A percentile compares a stretch with the other conserved stretches of the same genome.
Conservation (phyloP, 805 yeast genomes). For the Starmerella geochares region DNA sequence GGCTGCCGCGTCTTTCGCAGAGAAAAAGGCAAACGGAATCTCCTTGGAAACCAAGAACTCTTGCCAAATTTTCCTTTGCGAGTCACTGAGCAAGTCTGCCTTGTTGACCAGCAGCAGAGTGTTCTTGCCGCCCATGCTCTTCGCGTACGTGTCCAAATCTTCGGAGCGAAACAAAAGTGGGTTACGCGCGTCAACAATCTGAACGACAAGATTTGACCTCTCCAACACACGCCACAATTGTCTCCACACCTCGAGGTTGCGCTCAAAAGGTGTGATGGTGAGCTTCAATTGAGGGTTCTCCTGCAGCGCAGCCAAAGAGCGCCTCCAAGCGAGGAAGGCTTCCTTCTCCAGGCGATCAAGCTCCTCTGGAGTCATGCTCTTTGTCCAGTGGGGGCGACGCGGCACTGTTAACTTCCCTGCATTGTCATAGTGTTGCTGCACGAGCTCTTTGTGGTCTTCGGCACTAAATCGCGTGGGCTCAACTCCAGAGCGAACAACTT, state of each 20-base stretch:
- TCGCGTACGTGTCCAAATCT: conserved; percentile 76
- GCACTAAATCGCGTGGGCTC: conserved; percentile 31
- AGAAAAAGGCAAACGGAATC: conserved; percentile 84
- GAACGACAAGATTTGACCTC: conserved; percentile 86
- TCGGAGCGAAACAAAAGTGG: conserved; percentile 82
- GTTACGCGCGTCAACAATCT: conserved; percentile 94
- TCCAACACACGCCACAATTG: conserved; percentile 97
- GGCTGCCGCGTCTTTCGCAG: conserved; percentile 78
- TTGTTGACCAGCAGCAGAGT: conserved; percentile 82
- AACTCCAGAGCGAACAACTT: conserved; percentile 52
- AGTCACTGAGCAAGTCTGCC: conserved; percentile 72
- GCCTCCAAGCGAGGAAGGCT: conserved; percentile 88
- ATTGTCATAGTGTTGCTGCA: conserved; percentile 46
- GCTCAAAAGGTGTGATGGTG: conserved; percentile 74
- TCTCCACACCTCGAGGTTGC: conserved; percentile 96
- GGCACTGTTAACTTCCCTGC: conserved; percentile 68
- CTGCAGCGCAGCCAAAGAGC: conserved; percentile 74
- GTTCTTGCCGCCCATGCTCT: conserved; percentile 58
- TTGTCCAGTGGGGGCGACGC: conserved; percentile 81
- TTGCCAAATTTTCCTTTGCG: conserved; percentile 82
- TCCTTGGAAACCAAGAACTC: conserved; percentile 55
- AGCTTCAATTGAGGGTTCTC: conserved; percentile 74
- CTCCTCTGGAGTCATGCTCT: conserved; percentile 57
- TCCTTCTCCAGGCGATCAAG: conserved; percentile 80
- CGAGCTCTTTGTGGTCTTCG: conserved; percentile 54